Evolutionary conservation across 495 filamentous ascomycete species (phyloP).

Genomic region (Lasiosphaeriaceae sp.): DNA sequence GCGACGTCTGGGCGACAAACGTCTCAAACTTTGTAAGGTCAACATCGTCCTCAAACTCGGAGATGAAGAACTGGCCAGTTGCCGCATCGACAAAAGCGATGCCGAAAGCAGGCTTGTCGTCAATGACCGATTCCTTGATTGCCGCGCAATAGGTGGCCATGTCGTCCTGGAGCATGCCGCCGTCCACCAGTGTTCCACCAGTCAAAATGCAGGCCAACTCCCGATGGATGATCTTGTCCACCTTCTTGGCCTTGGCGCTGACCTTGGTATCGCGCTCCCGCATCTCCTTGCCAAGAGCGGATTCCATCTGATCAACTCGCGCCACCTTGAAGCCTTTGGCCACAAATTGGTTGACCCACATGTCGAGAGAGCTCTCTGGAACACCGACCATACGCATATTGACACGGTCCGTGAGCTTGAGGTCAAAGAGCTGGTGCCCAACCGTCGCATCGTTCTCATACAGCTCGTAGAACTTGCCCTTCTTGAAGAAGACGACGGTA

Average conservation of each 20-base stretch:
- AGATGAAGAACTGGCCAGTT: conserved; percentile 90
- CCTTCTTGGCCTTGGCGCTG: conserved; percentile 53
- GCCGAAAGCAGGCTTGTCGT: conserved; percentile 79
- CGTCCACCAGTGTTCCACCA: conserved; percentile 87
- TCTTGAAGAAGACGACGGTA: conserved; percentile 98
- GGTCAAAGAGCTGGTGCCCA: conserved; percentile 92
- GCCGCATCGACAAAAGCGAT: conserved; percentile 94
- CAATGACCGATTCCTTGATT: conserved; percentile 81
- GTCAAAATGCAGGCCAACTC: conserved; percentile 91
- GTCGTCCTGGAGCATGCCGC: conserved; percentile 95
- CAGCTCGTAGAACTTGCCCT: conserved; percentile 98
- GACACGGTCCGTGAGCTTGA: conserved; percentile 96
- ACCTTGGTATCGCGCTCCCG: conserved; percentile 71
- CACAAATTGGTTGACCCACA: conserved; percentile 94
- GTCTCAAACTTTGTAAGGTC: conserved; percentile 98
- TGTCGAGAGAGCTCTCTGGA: conserved; percentile 81
- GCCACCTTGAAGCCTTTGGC: conserved; percentile 96
- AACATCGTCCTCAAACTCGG: conserved; percentile 86
- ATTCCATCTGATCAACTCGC: conserved; percentile 92
- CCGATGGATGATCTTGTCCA: conserved; percentile 88
- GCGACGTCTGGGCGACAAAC: conserved; percentile 87
- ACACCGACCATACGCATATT: conserved; percentile 99
- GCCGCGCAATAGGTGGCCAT: conserved; percentile 96
- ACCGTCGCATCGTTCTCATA: conserved; percentile 98
- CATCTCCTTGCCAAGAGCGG: conserved; percentile 96